Percentiles rank a stretch among this genome's conserved stretches.
Evolutionary conservation across 1,284 basidiomycete species (phyloP).

Genomic region (Mycena sp.): DNA sequence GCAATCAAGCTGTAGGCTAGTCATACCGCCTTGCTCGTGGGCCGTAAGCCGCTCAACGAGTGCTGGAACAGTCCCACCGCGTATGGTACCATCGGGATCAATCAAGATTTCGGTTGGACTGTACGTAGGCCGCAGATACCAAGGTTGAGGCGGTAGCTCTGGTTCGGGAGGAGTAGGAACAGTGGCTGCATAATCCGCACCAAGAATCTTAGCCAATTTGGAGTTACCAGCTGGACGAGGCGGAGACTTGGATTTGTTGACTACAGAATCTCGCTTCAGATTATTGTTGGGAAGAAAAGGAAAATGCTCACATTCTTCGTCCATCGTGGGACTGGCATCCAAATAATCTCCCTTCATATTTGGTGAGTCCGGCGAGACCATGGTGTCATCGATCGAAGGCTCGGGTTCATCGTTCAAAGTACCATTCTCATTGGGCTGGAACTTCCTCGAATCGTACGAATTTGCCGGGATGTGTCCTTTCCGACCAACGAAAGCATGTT

Average conservation of each 20-base stretch:
- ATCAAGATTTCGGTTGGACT: constrained; percentile 83
- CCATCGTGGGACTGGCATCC: constrained; percentile 41
- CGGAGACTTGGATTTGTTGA: no score
- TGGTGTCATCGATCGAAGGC: constrained; percentile 39
- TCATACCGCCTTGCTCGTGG: constrained; percentile 83
- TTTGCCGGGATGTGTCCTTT: constrained; percentile 38
- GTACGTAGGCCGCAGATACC: constrained; percentile 83
- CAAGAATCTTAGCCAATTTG: constrained; percentile 82
- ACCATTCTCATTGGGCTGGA: constrained; percentile 30
- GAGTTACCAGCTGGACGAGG: constrained; percentile 48
- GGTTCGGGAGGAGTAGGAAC: constrained; percentile 50
- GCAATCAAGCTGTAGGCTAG: neutral
- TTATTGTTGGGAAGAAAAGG: neutral
- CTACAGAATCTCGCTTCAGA: no score
- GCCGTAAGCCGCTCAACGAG: constrained; percentile 91
- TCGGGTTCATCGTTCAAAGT: constrained; percentile 35
- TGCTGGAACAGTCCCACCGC: constrained; percentile 87
- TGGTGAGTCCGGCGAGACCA: constrained; percentile 34
- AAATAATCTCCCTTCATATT: constrained; percentile 31
- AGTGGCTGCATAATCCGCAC: constrained; percentile 60
- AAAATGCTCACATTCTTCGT: constrained; percentile 49
- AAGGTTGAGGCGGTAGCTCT: constrained; percentile 66
- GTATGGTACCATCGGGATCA: constrained; percentile 83
- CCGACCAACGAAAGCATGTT: constrained; percentile 58
- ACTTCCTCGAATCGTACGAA: constrained; percentile 38